Evolutionary conservation across 169 alveolate species (phyloP).

Genomic region (Eimeria acervulina): DNA sequence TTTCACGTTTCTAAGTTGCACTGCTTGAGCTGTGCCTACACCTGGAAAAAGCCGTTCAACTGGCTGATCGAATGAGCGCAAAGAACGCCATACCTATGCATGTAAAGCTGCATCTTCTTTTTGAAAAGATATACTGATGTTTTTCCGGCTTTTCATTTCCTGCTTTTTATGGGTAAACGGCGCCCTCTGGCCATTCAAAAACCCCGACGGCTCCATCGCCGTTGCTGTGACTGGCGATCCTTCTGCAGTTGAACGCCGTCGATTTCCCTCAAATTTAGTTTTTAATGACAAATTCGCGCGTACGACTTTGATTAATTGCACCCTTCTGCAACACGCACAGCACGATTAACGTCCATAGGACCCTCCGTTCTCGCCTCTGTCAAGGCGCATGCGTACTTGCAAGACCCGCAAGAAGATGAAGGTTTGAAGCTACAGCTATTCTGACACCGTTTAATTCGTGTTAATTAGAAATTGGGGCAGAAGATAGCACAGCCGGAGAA

Average conservation of each 20-base stretch:
- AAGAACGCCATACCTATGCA: neutral
- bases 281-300: neutral
- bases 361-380: constrained; percentile 51
- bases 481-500: constrained; percentile 13
- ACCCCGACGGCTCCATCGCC: neutral
- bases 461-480: neutral
- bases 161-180: neutral
- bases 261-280: neutral
- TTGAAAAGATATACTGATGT: neutral
- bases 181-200: neutral
- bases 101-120: neutral
- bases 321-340: neutral
- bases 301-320: neutral
- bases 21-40: constrained; percentile 2
- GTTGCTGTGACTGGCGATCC: neutral
- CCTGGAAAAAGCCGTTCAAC: neutral
- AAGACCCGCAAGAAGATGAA: constrained; percentile 15
- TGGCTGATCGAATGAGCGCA: neutral
- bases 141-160: neutral
- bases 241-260: neutral
- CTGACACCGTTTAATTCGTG: neutral
- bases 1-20: neutral
- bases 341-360: neutral
- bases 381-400: constrained; percentile 27
- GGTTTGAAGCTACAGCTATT: constrained; percentile 16